Base-by-base conservation (phyloP, 768 basidiomycete species). In the Lanmaoa pseudosensibilis region DNA sequence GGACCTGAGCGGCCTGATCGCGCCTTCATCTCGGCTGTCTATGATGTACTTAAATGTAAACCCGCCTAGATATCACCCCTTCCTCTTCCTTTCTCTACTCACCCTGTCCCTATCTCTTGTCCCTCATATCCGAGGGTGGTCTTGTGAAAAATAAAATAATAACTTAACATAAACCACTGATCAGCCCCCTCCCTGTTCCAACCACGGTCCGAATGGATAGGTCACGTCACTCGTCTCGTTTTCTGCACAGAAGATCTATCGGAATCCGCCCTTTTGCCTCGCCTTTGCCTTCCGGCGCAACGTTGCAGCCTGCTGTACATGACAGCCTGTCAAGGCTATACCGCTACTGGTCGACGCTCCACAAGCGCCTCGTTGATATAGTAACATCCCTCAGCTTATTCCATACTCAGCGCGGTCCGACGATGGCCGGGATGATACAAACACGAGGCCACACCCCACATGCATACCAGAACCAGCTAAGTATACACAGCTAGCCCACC, bases 301-400 rank as follows among this genome's bases (percentile, higher is more conserved):
- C 61, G 66, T 58, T 63, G 60, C 56, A 27, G 30, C 65, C 63
- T 62, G 53, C 64, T 53, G 57, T 56, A 52, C 40, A 36, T 66
- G 65, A 56, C 65, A 62, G 53, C 66, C 46, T 52, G 59, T 68
- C 64, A 57, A 59, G 58, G 57, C 49, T 19, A 63, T 58, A 65
- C 66, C 53, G 58, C 63, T 36, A 65, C 60, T 57, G 63, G 65
- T 8, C 27, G 16, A 50, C 21, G 43, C 57, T 46, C 54, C 54
- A 62, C 43, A 18, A 23, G 39, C 47, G 48, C 54, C 47, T 52
- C 46, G 54, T 56, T 51, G 64, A 62, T 56, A 52, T 60, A 60
- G 64, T 36, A 58, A 56, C 46, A 25, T 25, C 7, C 33, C 32
- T 37, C 52, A 19, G 23, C 41, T 40, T 38, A 16, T 36, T 53